Percentiles rank a stretch among this genome's conserved stretches.
Conservation (phyloP, 345 rosid species). For the Melaleuca quinquenervia region DNA sequence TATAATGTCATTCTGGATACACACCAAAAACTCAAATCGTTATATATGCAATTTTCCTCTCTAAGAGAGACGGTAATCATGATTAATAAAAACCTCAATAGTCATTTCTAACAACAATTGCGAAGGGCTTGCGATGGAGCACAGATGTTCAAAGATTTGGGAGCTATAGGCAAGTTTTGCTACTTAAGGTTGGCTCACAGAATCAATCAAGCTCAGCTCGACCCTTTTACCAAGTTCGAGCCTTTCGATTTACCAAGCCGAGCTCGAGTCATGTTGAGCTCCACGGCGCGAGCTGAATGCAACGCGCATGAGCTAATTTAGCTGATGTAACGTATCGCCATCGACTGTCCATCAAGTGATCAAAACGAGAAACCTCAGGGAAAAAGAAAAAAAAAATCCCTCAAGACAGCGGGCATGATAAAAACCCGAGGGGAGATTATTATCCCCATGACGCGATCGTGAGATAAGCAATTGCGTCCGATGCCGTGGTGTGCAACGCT, state of each 20-base stretch:
- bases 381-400: not conserved
- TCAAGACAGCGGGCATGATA: not conserved
- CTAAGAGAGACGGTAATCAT: not conserved
- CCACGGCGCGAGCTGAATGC: not conserved
- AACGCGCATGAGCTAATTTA: not conserved
- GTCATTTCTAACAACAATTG: not conserved
- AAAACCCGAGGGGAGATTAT: not conserved
- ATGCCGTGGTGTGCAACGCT: not conserved
- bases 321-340: not conserved
- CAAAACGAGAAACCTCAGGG: not conserved
- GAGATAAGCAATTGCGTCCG: not conserved
- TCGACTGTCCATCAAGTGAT: not conserved
- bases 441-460: not conserved
- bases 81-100: not conserved
- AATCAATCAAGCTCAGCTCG: not conserved
- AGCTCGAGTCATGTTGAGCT: not conserved
- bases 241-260: not conserved
- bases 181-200: not conserved
- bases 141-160: not conserved
- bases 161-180: not conserved
- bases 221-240: not conserved
- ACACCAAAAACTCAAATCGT: not conserved
- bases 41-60: not conserved
- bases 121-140: not conserved
- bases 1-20: not conserved